Conservation (phyloP, 2,329 filamentous ascomycete genomes). For the Coniochaeta sp. region DNA sequence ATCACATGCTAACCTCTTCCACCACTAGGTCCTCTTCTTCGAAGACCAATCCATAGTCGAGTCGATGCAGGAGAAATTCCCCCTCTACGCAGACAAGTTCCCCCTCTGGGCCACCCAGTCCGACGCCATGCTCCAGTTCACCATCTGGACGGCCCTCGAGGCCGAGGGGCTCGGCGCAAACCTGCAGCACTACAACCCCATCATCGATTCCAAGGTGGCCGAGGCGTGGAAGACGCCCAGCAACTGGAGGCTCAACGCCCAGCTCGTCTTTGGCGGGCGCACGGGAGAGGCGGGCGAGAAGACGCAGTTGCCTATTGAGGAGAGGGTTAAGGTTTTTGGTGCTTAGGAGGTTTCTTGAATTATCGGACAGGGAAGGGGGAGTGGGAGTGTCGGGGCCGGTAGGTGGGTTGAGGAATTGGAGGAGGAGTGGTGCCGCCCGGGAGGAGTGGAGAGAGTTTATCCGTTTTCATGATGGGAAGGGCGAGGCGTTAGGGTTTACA, state of each 20-base stretch:
- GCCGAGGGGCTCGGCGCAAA: slow-evolving; percentile 80
- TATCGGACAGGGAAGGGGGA: too few species aligned
- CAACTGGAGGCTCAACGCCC: slow-evolving; percentile 73
- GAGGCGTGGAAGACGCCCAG: slow-evolving; percentile 62
- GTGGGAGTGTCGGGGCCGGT: neutral
- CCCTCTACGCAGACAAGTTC: slow-evolving; percentile 74
- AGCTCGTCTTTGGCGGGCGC: slow-evolving; percentile 75
- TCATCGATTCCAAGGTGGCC: slow-evolving; percentile 68
- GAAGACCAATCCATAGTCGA: slow-evolving; percentile 65
- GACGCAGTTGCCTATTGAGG: slow-evolving; percentile 55
- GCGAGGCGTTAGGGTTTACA: neutral
- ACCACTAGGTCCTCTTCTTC: slow-evolving; percentile 72
- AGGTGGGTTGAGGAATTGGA: neutral
- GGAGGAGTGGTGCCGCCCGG: neutral
- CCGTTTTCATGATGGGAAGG: too few species aligned
- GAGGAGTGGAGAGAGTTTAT: neutral
- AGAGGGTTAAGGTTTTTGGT: slow-evolving; percentile 61
- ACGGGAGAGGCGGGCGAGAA: slow-evolving; percentile 54
- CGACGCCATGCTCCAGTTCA: slow-evolving; percentile 74
- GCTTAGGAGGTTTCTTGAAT: slow-evolving; percentile 22
- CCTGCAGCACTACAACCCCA: slow-evolving; percentile 88
- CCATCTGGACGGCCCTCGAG: slow-evolving; percentile 78
- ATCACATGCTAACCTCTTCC: neutral
- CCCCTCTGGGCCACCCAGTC: slow-evolving; percentile 69
- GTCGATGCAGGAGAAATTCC: slow-evolving; percentile 59